Evolutionary conservation across 352 stramenopile genomes (phyloP).

Genomic region (Globisporangium alternatum): DNA sequence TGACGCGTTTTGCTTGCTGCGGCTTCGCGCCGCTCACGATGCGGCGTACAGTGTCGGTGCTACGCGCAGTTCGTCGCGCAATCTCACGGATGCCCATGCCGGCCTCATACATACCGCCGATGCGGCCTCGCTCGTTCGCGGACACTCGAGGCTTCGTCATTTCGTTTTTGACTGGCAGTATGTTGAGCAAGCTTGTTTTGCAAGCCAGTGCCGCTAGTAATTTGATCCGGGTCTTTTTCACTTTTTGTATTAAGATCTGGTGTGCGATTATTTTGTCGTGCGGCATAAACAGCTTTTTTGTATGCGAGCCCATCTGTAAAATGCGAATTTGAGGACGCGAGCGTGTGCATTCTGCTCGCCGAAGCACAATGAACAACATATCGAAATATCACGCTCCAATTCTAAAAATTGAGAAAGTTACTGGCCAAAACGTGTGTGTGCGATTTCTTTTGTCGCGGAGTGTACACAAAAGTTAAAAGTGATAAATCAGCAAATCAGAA

Average conservation of each 20-base stretch:
- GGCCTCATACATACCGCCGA: no score
- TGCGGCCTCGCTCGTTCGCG: no score
- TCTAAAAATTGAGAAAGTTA: conserved; percentile 10
- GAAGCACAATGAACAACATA: background rate
- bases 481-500: no score
- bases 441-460: conserved; percentile 4
- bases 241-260: conserved; percentile 3
- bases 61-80: no score
- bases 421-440: conserved; percentile 7
- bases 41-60: no score
- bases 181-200: background rate
- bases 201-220: background rate
- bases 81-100: no score
- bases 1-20: no score
- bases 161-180: background rate
- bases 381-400: background rate
- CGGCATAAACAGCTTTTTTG: background rate
- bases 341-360: background rate
- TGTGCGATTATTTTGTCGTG: conserved; percentile 2
- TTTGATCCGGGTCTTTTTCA: background rate
- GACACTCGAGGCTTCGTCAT: background rate
- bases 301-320: conserved; percentile 5
- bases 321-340: background rate
- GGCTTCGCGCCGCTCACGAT: no score
- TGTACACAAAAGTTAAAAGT: no score